These are phyloP conservation scores for Candida piceae DNA, from an alignment of 805 yeast genomes.

Conservation along the genomic window DNA sequence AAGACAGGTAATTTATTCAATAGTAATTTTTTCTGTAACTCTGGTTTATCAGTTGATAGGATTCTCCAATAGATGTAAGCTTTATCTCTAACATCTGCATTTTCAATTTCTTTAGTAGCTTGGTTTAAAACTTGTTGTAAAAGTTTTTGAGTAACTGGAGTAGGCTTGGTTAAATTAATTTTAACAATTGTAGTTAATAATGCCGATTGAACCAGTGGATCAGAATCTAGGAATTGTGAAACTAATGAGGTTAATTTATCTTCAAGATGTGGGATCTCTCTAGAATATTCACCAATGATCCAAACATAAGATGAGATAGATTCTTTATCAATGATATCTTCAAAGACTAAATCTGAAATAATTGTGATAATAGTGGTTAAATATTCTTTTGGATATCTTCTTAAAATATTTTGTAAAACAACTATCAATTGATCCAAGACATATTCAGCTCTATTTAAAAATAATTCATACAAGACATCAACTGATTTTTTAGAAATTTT, in stretches of 20 bases:
- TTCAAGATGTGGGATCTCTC: conserved; percentile 49
- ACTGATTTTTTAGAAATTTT: conserved; percentile 51
- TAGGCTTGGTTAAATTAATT: conserved; percentile 35
- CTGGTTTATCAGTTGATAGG: conserved; percentile 41
- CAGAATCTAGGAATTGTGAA: conserved; percentile 52
- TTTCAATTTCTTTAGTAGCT: conserved; percentile 62
- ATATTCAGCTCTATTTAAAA: conserved; percentile 60
- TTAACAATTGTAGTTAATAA: conserved; percentile 60
- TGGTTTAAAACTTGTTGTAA: conserved; percentile 57
- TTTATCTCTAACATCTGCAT: conserved; percentile 75
- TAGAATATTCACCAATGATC: conserved; percentile 68
- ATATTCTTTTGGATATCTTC: conserved; percentile 57
- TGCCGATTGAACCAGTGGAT: conserved; percentile 54
- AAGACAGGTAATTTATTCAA: conserved; percentile 65
- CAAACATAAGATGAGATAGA: conserved; percentile 59
- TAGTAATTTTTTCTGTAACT: conserved; percentile 48
- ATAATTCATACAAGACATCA: conserved; percentile 52
- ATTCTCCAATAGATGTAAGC: conserved; percentile 80
- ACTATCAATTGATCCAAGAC: conserved; percentile 55
- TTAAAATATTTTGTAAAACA: conserved; percentile 58
- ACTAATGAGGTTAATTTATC: conserved; percentile 42
- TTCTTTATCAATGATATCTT: conserved; percentile 43
- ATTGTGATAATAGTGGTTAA: conserved; percentile 52
- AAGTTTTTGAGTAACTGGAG: conserved; percentile 31
- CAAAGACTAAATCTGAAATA: conserved; percentile 39